Percentiles rank a stretch among this genome's conserved stretches.
These are phyloP conservation scores for Talaromyces amestolkiae DNA, from an alignment of 2,329 filamentous ascomycete genomes.

Conservation along the genomic window DNA sequence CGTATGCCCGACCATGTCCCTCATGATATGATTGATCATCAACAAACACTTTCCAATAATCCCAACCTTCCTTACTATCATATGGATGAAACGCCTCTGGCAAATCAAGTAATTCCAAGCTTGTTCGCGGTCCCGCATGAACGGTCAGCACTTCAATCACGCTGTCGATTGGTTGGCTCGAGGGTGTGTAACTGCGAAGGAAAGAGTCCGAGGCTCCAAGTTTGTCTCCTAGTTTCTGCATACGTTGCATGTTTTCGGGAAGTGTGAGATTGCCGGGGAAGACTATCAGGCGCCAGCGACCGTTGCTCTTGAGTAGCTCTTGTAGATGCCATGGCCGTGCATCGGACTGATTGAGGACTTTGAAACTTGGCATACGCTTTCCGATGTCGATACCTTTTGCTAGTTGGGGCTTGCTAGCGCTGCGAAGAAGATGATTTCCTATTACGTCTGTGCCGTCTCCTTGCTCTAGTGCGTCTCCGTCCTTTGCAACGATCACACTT, in stretches of 20 bases:
- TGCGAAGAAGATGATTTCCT: slow-evolving; percentile 24
- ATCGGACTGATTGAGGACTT: slow-evolving; percentile 51
- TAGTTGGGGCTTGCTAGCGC: slow-evolving; percentile 26
- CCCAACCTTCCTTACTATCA: background rate
- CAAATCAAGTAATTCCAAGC: slow-evolving; percentile 7
- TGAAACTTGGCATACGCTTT: slow-evolving; percentile 45
- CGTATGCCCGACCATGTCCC: slow-evolving; percentile 31
- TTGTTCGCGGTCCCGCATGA: slow-evolving; percentile 1
- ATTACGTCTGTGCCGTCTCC: background rate
- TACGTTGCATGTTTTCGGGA: slow-evolving; percentile 42
- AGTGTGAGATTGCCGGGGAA: slow-evolving; percentile 20
- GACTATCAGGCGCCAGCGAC: slow-evolving; percentile 9
- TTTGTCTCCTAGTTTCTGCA: slow-evolving; percentile 28
- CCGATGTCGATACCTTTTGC: slow-evolving; percentile 29
- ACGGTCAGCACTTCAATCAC: slow-evolving; percentile 11
- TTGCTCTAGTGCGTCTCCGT: background rate
- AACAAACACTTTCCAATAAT: slow-evolving; percentile 14
- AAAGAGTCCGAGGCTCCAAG: slow-evolving; percentile 6
- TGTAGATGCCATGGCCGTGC: slow-evolving; percentile 35
- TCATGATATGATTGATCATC: slow-evolving; percentile 7
- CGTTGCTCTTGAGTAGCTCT: slow-evolving; percentile 31
- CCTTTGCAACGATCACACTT: background rate
- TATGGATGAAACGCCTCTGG: slow-evolving; percentile 7
- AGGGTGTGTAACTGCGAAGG: slow-evolving; percentile 1
- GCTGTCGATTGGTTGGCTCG: background rate